A percentile compares a stretch with the other conserved stretches of the same genome.
Evolutionary conservation across 495 filamentous ascomycete species (phyloP).

Genomic region (Podospora pseudopauciseta): DNA sequence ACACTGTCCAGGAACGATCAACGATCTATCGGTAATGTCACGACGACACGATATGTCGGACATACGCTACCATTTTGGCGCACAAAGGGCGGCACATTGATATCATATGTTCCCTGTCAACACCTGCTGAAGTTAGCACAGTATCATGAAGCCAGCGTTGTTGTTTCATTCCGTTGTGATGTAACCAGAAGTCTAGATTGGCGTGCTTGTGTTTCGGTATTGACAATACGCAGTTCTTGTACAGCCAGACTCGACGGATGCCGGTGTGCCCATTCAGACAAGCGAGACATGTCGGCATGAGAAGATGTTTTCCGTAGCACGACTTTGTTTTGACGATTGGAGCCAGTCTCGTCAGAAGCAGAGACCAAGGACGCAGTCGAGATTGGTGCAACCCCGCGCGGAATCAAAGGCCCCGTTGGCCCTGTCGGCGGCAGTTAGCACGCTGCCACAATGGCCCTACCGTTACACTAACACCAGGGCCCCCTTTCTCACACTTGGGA

Average conservation of each 20-base stretch:
- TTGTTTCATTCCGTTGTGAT: background rate
- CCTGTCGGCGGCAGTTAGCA: background rate
- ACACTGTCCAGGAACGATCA: background rate
- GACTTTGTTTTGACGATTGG: background rate
- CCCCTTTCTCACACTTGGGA: background rate
- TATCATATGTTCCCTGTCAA: background rate
- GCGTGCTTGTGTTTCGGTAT: background rate
- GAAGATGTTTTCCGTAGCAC: background rate
- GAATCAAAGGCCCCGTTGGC: conserved; percentile 1
- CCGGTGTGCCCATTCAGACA: background rate
- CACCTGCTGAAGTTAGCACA: background rate
- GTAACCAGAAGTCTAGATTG: background rate
- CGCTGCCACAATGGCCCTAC: background rate
- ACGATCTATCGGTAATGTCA: background rate
- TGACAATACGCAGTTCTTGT: background rate
- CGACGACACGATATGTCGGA: background rate
- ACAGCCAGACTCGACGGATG: too few relatives aligned
- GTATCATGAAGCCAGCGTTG: background rate
- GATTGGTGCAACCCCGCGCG: conserved; percentile 4
- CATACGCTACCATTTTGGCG: background rate
- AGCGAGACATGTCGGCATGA: background rate
- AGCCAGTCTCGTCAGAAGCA: background rate
- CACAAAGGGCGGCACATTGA: background rate
- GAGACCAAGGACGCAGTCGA: background rate
- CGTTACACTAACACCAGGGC: background rate